Evolutionary conservation across 2,329 filamentous ascomycete species (phyloP).

Genomic region (Stagonosporopsis rhizophila): DNA sequence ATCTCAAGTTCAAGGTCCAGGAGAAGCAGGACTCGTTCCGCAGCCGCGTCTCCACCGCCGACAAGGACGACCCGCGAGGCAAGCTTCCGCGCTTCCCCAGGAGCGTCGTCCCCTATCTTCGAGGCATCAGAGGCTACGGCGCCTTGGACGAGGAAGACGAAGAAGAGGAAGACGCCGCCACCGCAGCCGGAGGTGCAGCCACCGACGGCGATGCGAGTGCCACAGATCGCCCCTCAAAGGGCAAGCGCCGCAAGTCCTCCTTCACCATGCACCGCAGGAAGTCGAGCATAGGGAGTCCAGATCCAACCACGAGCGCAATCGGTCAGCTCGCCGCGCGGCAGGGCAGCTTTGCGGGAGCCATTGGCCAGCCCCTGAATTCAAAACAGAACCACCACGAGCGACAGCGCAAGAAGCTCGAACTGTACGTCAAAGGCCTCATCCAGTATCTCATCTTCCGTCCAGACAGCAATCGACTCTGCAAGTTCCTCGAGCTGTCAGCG

Average conservation of each 20-base stretch:
- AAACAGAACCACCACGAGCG: conserved; percentile 73
- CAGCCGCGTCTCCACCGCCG: conserved; percentile 56
- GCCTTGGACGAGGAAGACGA: conserved; percentile 71
- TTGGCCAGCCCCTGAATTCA: conserved; percentile 47
- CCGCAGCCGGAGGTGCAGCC: conserved; percentile 57
- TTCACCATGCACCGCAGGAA: conserved; percentile 65
- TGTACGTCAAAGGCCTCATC: conserved; percentile 92
- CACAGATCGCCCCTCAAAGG: conserved; percentile 65
- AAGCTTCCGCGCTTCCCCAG: conserved; percentile 91
- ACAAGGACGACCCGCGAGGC: conserved; percentile 68
- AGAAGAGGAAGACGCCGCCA: conserved; percentile 68
- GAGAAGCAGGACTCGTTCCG: conserved; percentile 84
- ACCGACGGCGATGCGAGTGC: conserved; percentile 74
- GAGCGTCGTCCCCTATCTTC: conserved; percentile 87
- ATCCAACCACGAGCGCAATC: conserved; percentile 32
- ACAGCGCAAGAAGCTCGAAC: conserved; percentile 84
- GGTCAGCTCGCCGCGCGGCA: conserved; percentile 37
- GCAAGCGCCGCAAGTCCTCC: conserved; percentile 62
- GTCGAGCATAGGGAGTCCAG: conserved; percentile 58
- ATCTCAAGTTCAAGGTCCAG: conserved; percentile 90
- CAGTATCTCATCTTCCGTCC: conserved; percentile 95
- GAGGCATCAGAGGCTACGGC: conserved; percentile 74
- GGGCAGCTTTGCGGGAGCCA: conserved; percentile 52
- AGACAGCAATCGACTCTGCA: conserved; percentile 93
- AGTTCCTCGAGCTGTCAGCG: conserved; percentile 93